Evolutionary conservation across 2,329 filamentous ascomycete genomes (phyloP), one percentile per base, ranked within the genome.

Genomic region (Fusarium euwallaceae): DNA sequence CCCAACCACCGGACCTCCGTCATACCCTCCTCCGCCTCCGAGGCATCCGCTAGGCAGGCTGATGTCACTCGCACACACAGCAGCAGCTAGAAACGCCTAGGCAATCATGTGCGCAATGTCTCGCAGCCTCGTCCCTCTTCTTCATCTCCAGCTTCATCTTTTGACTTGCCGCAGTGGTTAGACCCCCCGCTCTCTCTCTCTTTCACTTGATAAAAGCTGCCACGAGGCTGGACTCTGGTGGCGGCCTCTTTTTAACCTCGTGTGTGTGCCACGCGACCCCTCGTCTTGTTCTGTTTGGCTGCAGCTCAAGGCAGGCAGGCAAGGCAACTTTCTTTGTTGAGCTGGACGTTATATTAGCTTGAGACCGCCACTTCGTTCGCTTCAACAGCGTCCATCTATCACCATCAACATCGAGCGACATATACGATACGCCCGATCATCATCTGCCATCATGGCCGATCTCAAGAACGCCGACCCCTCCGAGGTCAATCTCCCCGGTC

Each of bases 401-500:
- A 36, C 20, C 5, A 43, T 14, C 22, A 55, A 48, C 6, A 27
- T 20, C 61, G 16, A 62, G 51, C 65, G 17, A 22, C 32, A 72
- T 59, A 72, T 16, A 61, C 64, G 51, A 37, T 43, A 55, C 27
- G 58, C 8, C 8, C 48, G 36, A 71, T 14, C 37, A 20, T 45
- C 36, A 56, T 39, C 41, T 64, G 32, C 61, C 66, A 59, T 45
- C 70, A 82, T 82, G 81, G 73, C 76, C 61, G 72, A 76, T 60
- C 61, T 72, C 45, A 72, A 74, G 39, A 72, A 76, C 64, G 55
- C 69, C 64, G 74, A 76, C 34, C 61, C 73, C 60, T 66, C 76
- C 64, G 80, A 80, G 56, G 70, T 65, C 58, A 72, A 51, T 68
- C 74, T 79, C 20, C 79, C 83, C 48, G 77, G 80, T n/a, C 78